Evolutionary conservation across 768 basidiomycete genomes (phyloP).

Genomic region (Inosperma sp.): DNA sequence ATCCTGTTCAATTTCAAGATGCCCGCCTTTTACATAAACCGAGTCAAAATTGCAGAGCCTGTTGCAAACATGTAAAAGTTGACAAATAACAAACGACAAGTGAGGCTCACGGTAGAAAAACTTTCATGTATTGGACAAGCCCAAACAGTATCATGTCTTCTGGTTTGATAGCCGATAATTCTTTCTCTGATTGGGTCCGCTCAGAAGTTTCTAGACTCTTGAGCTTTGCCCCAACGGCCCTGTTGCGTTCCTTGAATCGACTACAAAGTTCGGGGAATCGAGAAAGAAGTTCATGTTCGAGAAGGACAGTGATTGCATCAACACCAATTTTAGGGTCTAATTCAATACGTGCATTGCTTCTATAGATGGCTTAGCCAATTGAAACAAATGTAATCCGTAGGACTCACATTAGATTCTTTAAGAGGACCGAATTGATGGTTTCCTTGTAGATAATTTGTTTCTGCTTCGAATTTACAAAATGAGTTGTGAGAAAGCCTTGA

Average conservation of each 20-base stretch:
- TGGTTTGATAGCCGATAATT: too few relatives aligned
- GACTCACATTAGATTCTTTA: neutral
- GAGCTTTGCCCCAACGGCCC: neutral
- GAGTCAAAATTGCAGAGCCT: too few relatives aligned
- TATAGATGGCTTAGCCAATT: neutral
- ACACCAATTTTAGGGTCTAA: neutral
- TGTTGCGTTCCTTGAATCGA: neutral
- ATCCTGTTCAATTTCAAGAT: too few relatives aligned
- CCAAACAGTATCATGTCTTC: too few relatives aligned
- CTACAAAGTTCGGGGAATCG: neutral
- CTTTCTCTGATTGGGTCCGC: neutral
- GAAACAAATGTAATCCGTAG: neutral
- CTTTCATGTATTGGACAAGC: too few relatives aligned
- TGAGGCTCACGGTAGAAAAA: too few relatives aligned
- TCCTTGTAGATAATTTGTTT: neutral
- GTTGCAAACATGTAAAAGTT: too few relatives aligned
- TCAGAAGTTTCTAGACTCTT: neutral
- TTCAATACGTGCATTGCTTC: neutral
- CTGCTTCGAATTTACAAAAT: neutral
- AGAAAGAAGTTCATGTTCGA: slow-evolving; percentile 1
- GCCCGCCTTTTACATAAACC: too few relatives aligned
- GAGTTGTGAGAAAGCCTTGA: slow-evolving; percentile 6
- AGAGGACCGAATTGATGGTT: neutral
- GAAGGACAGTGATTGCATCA: neutral
- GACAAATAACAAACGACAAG: too few relatives aligned